Evolutionary conservation across 306 rosid genomes (phyloP), one percentile per base, ranked within the genome.

Genomic region (Luffa aegyptiaca): DNA sequence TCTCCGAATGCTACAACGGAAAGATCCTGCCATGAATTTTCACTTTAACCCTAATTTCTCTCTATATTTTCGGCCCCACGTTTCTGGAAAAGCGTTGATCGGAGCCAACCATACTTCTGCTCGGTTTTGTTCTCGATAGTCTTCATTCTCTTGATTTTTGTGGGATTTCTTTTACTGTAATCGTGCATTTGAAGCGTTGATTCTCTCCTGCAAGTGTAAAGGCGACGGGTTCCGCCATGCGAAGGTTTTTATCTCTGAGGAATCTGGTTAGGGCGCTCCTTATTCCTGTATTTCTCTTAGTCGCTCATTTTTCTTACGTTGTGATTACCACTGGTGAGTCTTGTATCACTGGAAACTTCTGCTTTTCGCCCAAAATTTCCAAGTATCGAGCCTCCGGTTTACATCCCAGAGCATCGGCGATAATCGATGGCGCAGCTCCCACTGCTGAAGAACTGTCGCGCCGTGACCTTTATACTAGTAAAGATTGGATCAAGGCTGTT

Each of bases 101-200:
- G 99, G 99, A 55, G 93, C 92, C 13, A 96, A 96, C 86, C 99
- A 93, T 82, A 93, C 97, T 80, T 89, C 96, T 61, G 89, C 99
- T 42, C 90, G 99, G 10, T 96, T 96, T 85, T 91, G 96, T 84
- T 90, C 92, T 45, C 85, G 99, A 26, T 96, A 90, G 80, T 18
- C 13, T 66, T 20, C 65, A 18, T 49, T 33, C 9, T 21, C 5
- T 56, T 42, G 5, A 0, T 3, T 20, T 51, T 48, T 37, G 45
- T 13, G 0, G 7, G 10, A 3, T 21, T 78, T 62, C 1, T 10
- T 78, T 9, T 0, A 18, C 49, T 63, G 8, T 64, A 8, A 33
- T 65, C 26, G 46, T 33, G n/a, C 21, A 65, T 72, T 74, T 74
- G 59, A 33, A 33, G 41, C 45, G 8, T 26, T 48, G 44, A 35